Evolutionary conservation across 345 rosid species (phyloP).

Genomic region (Salix purpurea): DNA sequence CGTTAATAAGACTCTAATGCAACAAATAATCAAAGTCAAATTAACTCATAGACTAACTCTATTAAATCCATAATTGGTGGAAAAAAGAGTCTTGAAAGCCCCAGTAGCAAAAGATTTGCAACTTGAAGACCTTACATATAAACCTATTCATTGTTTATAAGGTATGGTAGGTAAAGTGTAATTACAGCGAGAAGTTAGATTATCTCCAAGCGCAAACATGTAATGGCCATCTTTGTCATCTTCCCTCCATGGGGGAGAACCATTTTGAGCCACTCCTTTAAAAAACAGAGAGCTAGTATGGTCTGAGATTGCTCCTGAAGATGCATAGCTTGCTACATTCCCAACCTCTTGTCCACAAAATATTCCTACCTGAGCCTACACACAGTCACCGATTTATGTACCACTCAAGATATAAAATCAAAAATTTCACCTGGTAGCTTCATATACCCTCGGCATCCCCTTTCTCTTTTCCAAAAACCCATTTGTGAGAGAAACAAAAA

Average conservation of each 20-base stretch:
- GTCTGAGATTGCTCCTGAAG: conserved; percentile 57
- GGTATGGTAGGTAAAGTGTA: conserved; percentile 43
- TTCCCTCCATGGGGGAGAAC: conserved; percentile 85
- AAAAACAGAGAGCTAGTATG: conserved; percentile 40
- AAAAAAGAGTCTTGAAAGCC: background rate
- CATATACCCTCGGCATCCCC: background rate
- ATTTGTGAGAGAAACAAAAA: background rate
- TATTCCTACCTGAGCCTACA: conserved; percentile 99
- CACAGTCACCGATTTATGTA: conserved; percentile 71
- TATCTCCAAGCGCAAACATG: conserved; percentile 93
- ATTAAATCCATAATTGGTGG: background rate
- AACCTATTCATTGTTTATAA: background rate
- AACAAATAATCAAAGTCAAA: background rate
- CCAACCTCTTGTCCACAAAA: conserved; percentile 92
- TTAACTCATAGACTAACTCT: background rate
- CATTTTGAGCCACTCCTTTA: conserved; percentile 62
- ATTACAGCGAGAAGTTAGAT: conserved; percentile 93
- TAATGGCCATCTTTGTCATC: conserved; percentile 99
- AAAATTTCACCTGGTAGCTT: conserved; percentile 9
- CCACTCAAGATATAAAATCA: conserved; percentile 47
- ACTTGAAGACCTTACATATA: conserved; percentile 2
- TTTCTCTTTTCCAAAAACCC: background rate
- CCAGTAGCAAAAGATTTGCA: background rate
- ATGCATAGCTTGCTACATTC: conserved; percentile 71
- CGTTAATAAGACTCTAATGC: background rate